These are phyloP conservation scores for Neonectria ditissima DNA, from an alignment of 2,329 filamentous ascomycete species.

Conservation along the genomic window DNA sequence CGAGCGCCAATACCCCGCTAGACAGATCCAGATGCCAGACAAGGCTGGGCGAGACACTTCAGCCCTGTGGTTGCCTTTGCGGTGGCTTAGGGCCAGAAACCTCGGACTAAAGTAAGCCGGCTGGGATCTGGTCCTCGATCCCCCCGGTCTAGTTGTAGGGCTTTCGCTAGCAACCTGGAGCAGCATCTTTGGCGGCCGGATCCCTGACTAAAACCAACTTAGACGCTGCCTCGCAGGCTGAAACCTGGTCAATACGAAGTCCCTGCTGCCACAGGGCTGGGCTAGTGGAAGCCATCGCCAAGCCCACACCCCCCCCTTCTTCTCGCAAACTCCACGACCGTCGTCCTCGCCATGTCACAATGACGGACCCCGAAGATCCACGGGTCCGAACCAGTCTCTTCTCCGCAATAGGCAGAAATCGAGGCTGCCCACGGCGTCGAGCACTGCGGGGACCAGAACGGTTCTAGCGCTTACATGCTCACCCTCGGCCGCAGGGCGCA, in stretches of 20 bases:
- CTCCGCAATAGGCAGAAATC: conserved; percentile 4
- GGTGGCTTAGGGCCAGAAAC: conserved; percentile 1
- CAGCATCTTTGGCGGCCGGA: background rate
- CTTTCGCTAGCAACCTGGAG: background rate
- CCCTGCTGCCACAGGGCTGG: background rate
- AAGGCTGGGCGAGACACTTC: conserved; percentile 8
- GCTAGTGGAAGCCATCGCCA: background rate
- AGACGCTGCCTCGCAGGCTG: background rate
- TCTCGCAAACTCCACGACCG: background rate
- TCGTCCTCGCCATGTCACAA: background rate
- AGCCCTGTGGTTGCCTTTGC: conserved; percentile 6
- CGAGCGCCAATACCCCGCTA: background rate
- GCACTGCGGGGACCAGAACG: conserved; percentile 5
- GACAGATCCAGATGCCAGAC: too few relatives aligned
- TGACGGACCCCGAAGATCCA: background rate
- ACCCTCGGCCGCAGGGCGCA: conserved; percentile 1
- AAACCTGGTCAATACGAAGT: background rate
- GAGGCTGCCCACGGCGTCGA: conserved; percentile 1
- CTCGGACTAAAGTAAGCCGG: background rate
- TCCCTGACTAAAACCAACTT: too few relatives aligned
- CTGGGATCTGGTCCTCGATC: background rate
- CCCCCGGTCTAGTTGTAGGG: background rate
- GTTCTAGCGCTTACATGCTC: conserved; percentile 31
- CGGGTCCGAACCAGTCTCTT: background rate
- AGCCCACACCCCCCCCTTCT: too few relatives aligned